phyloP scores from a whole-genome alignment of 2,329 filamentous ascomycete genomes.

The Alternaria atra region DNA sequence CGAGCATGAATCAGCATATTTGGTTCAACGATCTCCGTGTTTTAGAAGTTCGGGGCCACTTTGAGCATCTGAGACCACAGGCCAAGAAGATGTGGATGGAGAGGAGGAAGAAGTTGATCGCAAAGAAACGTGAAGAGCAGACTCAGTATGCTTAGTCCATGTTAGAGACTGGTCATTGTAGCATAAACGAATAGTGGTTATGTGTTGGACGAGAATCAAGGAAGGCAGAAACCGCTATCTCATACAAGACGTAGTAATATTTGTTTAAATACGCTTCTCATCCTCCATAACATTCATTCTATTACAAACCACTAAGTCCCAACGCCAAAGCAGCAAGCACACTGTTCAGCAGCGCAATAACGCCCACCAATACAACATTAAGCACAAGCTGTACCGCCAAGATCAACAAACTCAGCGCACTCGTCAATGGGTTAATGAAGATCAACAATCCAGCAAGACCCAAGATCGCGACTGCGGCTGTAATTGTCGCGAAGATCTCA shows the following conservation, averaged over 20 bases:
- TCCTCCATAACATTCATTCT: not conserved
- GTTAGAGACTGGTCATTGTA: too few relatives aligned
- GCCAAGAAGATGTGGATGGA: too few relatives aligned
- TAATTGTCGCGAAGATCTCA: conserved; percentile 31
- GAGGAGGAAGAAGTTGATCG: too few relatives aligned
- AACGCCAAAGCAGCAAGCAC: conserved; percentile 23
- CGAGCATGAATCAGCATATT: too few relatives aligned
- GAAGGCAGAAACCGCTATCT: too few relatives aligned
- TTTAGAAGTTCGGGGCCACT: too few relatives aligned
- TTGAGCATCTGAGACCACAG: too few relatives aligned
- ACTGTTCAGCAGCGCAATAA: conserved; percentile 27
- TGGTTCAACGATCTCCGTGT: too few relatives aligned
- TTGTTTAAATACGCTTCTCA: not conserved
- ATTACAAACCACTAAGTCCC: conserved; percentile 17
- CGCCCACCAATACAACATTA: conserved; percentile 22
- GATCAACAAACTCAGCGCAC: conserved; percentile 24
- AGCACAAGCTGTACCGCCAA: conserved; percentile 27
- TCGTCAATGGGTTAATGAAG: conserved; percentile 25
- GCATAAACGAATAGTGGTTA: too few relatives aligned
- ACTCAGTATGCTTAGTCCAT: too few relatives aligned
- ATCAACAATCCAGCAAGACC: conserved; percentile 25
- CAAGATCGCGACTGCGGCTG: conserved; percentile 26
- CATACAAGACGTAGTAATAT: not conserved
- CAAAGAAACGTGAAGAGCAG: too few relatives aligned
- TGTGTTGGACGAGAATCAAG: too few relatives aligned